Evolutionary conservation across 2,329 filamentous ascomycete species (phyloP).

Genomic region (Emmonsia crescens): DNA sequence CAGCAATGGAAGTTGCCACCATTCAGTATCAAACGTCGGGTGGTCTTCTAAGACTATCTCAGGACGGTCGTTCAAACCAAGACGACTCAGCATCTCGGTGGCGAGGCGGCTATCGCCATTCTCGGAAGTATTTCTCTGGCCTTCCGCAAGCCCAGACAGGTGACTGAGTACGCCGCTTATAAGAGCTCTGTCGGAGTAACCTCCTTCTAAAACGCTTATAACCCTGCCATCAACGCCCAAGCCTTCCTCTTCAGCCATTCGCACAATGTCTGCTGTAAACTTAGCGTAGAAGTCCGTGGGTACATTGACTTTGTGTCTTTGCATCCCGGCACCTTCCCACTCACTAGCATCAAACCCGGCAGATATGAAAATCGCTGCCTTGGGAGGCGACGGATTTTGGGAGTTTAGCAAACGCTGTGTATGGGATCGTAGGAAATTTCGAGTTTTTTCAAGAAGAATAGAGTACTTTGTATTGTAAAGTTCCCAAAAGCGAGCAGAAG

Average conservation of each 20-base stretch:
- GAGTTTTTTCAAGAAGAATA: constrained; percentile 68
- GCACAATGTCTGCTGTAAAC: constrained; percentile 75
- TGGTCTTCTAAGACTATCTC: constrained; percentile 14
- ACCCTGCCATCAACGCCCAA: constrained; percentile 70
- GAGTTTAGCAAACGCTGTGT: constrained; percentile 50
- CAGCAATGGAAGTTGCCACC: constrained; percentile 59
- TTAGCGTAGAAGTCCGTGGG: constrained; percentile 93
- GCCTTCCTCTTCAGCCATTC: constrained; percentile 67
- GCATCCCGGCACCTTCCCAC: constrained; percentile 87
- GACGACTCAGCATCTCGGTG: constrained; percentile 46
- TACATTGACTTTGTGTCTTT: constrained; percentile 89
- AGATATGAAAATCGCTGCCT: constrained; percentile 84
- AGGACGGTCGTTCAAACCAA: constrained; percentile 16
- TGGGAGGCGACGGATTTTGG: constrained; percentile 52
- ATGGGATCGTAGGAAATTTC: constrained; percentile 63
- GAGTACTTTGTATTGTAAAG: constrained; percentile 73
- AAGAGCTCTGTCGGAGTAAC: constrained; percentile 86
- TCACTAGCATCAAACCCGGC: constrained; percentile 96
- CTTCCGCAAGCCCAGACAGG: constrained; percentile 64
- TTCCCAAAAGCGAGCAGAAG: constrained; percentile 73
- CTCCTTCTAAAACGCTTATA: constrained; percentile 89
- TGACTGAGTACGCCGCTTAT: constrained; percentile 84
- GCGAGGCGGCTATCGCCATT: constrained; percentile 37
- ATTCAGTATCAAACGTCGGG: constrained; percentile 51
- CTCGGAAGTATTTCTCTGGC: constrained; percentile 19